These are phyloP conservation scores for Tulasnella sp. DNA, from an alignment of 768 basidiomycete species.

Conservation along the genomic window DNA sequence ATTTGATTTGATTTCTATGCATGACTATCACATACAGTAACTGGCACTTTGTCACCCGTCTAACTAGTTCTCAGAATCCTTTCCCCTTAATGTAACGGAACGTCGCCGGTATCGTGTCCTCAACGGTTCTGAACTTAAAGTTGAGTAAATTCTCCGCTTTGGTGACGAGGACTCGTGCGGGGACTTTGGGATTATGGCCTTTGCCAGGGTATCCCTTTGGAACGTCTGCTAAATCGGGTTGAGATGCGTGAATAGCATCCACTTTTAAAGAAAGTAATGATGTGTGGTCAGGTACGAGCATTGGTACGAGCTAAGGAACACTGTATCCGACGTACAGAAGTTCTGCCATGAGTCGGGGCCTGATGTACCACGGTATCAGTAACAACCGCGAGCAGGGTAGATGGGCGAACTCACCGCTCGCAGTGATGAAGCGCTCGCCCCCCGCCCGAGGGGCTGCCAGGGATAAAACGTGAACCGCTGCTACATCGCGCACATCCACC, in stretches of 20 bases:
- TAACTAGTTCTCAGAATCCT: not conserved
- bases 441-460: slow-evolving; percentile 18
- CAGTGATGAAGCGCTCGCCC: slow-evolving; percentile 18
- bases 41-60: too few relatives aligned
- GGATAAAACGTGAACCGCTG: slow-evolving; percentile 21
- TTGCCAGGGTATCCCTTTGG: slow-evolving; percentile 1
- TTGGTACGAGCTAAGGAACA: not conserved
- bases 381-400: not conserved
- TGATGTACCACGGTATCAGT: not conserved
- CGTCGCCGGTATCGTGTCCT: slow-evolving; percentile 12
- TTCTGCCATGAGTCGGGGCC: slow-evolving; percentile 15
- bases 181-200: not conserved
- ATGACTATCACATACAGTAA: too few relatives aligned
- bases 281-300: not conserved
- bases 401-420: not conserved
- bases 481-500: slow-evolving; percentile 28
- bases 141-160: not conserved
- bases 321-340: not conserved
- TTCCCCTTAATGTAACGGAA: not conserved
- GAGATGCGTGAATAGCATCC: not conserved
- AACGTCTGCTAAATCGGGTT: not conserved
- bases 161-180: not conserved
- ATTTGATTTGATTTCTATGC: too few relatives aligned
- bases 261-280: not conserved
- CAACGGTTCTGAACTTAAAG: slow-evolving; percentile 4